Base-by-base conservation (phyloP, 306 rosid species). In the Argentina anserina region DNA sequence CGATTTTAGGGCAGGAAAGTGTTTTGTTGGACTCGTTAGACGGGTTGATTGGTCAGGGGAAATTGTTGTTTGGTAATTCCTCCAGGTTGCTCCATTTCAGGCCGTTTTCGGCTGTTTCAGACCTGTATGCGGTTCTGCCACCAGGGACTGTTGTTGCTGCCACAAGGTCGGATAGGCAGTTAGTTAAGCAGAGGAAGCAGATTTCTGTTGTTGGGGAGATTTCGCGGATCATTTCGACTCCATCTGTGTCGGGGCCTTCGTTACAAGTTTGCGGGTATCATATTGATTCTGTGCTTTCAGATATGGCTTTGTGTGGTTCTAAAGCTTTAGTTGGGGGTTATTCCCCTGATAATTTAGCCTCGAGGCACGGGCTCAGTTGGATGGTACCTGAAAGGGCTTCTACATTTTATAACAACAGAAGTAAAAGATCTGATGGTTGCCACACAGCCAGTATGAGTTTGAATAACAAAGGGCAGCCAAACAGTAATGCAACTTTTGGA, bases 211-310 rank as follows among this genome's bases (percentile, higher is more conserved):
- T 87, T 69, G 97, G 89, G 71, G 84, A 92, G 3, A 46, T 90
- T 25, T 95, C 96, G 0, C 86, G 97, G 1, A 84, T 96, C 0
- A 71, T 90, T 56, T 91, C 93, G 29, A 75, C 71, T 66, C 97
- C 97, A 0, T 91, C 97, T 26, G 87, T 87, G 28, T 89, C 86
- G 0, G 92, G 91, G 70, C 96, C 95, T 60, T 83, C 93, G 0
- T 43, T 87, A 33, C 95, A 89, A 84, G 83, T 62, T 70, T 84
- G 93, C 70, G 88, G 93, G 26, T 91, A 87, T 79, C 99, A 84
- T 25, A 80, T 85, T 77, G 89, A 86, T 76, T 67, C 85, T 29
- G 79, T 71, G 4, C 53, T 85, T 78, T 71, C 83, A 9, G 86
- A 87, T 59, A 95, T 95, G 99, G 97, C 92, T 70, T 76, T 81